phyloP scores from a whole-genome alignment of 257 asterid genomes.

The Anisodus acutangulus region DNA sequence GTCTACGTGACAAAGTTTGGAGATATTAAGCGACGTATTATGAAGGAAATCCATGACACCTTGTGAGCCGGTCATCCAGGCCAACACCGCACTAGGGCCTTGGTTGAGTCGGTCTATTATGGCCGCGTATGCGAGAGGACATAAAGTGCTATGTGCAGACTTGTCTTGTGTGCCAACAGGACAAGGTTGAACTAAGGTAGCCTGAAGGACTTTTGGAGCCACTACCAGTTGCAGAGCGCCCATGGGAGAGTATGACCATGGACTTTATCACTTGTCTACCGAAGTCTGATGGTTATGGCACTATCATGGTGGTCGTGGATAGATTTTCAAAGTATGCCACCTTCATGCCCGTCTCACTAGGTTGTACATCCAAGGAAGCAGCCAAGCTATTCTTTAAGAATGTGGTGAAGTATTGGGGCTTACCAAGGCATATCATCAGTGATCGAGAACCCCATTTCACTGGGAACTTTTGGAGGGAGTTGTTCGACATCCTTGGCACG shows the following conservation, averaged over 20 bases:
- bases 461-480: too few relatives aligned
- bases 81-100: neutral
- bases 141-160: neutral
- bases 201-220: neutral
- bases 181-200: neutral
- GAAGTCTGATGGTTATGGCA: neutral
- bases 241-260: neutral
- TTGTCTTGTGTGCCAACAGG: constrained; percentile 7
- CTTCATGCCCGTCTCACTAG: neutral
- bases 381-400: constrained; percentile 16
- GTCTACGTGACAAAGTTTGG: neutral
- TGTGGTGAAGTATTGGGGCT: constrained; percentile 6
- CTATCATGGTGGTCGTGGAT: neutral
- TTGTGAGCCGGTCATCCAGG: neutral
- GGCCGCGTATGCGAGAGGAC: neutral
- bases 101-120: neutral
- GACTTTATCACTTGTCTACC: neutral
- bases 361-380: neutral
- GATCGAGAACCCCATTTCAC: too few relatives aligned
- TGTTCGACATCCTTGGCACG: too few relatives aligned
- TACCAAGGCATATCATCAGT: neutral
- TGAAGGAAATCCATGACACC: neutral
- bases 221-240: neutral
- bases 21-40: neutral
- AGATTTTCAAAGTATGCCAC: neutral